Evolutionary conservation across 1,284 basidiomycete genomes (phyloP).

Genomic region (Fomitopsis schrenkii): DNA sequence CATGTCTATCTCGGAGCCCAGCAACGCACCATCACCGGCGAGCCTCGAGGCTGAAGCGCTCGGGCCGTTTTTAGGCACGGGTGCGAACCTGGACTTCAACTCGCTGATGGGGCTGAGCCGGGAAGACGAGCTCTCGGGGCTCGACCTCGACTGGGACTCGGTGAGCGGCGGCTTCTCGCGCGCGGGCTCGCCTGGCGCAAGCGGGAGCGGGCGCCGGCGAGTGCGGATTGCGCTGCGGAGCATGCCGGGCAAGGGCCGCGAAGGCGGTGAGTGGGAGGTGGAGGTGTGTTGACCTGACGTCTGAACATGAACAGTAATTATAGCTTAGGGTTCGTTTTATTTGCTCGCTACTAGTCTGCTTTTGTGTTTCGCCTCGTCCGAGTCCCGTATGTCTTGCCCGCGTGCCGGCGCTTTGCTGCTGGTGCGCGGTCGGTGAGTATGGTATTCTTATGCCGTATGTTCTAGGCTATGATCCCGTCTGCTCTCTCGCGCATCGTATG

Average conservation of each 20-base stretch:
- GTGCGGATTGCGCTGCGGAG: constrained; percentile 64
- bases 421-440: not conserved
- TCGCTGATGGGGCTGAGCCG: constrained; percentile 29
- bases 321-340: constrained; percentile 3
- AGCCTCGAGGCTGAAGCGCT: constrained; percentile 21
- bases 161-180: constrained; percentile 21
- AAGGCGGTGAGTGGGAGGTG: constrained; percentile 72
- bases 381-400: not conserved
- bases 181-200: constrained; percentile 16
- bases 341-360: not conserved
- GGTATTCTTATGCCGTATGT: constrained; percentile 7
- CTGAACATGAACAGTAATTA: not conserved
- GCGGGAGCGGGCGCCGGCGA: constrained; percentile 31
- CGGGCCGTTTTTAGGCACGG: constrained; percentile 57
- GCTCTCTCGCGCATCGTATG: constrained; percentile 8
- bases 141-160: constrained; percentile 22
- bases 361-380: not conserved
- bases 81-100: constrained; percentile 22
- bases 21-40: constrained; percentile 18
- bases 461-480: constrained; percentile 5
- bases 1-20: constrained; percentile 20
- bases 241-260: constrained; percentile 52
- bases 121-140: constrained; percentile 29
- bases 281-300: constrained; percentile 53
- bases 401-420: not conserved